These are phyloP conservation scores for Dothiorella sarmentorum DNA, from an alignment of 2,329 filamentous ascomycete species.

Conservation along the genomic window DNA sequence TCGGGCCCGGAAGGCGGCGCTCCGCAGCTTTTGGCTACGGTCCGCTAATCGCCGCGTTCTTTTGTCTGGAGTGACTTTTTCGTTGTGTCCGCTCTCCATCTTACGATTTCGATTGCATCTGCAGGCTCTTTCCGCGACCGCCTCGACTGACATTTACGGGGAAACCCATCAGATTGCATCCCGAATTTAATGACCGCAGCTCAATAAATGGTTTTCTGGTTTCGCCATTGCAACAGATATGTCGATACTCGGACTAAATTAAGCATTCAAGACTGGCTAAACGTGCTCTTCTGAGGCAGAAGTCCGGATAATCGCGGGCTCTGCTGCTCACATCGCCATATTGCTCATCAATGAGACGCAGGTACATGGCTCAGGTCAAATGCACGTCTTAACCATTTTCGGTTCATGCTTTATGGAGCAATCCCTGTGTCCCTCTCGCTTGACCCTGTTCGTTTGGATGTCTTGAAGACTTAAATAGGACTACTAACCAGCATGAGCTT, in stretches of 20 bases:
- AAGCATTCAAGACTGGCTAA: background rate
- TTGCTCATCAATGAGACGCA: slow-evolving; percentile 1
- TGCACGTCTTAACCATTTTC: slow-evolving; percentile 3
- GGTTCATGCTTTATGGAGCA: slow-evolving; percentile 7
- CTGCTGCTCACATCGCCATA: slow-evolving; percentile 4
- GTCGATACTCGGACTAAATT: background rate
- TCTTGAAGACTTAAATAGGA: slow-evolving; percentile 6
- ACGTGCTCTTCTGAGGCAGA: background rate
- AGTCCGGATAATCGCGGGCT: background rate
- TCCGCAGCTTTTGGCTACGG: slow-evolving; percentile 6
- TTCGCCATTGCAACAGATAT: background rate
- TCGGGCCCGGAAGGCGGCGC: slow-evolving; percentile 3
- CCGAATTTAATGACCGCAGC: too few species aligned
- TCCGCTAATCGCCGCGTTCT: slow-evolving; percentile 8
- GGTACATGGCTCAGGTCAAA: slow-evolving; percentile 10
- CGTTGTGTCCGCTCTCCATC: slow-evolving; percentile 3
- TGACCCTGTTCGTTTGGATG: background rate
- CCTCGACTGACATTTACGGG: background rate
- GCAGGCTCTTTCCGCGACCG: background rate
- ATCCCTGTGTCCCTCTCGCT: slow-evolving; percentile 4
- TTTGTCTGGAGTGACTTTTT: background rate
- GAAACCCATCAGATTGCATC: background rate
- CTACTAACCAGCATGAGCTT: background rate
- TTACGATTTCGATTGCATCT: background rate
- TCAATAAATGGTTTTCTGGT: too few species aligned